Evolutionary conservation across 345 rosid species (phyloP), one percentile per base, ranked within the genome.

Genomic region (Acer yangbiense): DNA sequence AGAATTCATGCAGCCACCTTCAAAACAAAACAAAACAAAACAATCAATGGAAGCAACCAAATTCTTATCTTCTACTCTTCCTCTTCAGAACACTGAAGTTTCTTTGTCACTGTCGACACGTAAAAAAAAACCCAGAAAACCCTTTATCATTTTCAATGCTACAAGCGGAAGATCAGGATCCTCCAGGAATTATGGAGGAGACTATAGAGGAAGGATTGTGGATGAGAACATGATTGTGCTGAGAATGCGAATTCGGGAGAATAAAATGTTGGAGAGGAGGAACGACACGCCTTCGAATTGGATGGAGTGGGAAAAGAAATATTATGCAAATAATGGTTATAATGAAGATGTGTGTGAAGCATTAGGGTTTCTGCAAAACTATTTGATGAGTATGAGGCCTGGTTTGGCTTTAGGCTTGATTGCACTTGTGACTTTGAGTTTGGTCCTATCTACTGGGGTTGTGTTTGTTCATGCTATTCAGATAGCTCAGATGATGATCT

Each of bases 251-350:
- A 81, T 84, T 32, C 75, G 17, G 64, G 85, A 81, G 58, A 46
- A 54, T 29, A 78, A 84, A 8, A n/a, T 73, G 77, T 13, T 39
- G 21, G 84, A 84, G 76, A 18, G 2, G 64, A 48, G 39, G 11
- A 1, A 39, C 21, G 55, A 78, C 18, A 77, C 68, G 3, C 81
- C 80, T 65, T 9, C 64, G 3, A 1, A 74, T 54, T 84, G 83
- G 85, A 82, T 82, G 85, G 78, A 82, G 50, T 85, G 87, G 87
- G 85, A 85, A 55, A 80, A 77, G 74, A 14, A 74, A 57, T 82
- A 76, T 60, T 73, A 44, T 25, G 23, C 7, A 7, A 65, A 73
- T 50, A 3, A 13, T 13, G 55, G 55, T 35, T 79, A 85, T 21
- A 58, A 77, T 52, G 8, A 60, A 18, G 79, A 79, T 80, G 76